Conservation (phyloP, 139 green algal genomes). For the Coelastrella sp. region DNA sequence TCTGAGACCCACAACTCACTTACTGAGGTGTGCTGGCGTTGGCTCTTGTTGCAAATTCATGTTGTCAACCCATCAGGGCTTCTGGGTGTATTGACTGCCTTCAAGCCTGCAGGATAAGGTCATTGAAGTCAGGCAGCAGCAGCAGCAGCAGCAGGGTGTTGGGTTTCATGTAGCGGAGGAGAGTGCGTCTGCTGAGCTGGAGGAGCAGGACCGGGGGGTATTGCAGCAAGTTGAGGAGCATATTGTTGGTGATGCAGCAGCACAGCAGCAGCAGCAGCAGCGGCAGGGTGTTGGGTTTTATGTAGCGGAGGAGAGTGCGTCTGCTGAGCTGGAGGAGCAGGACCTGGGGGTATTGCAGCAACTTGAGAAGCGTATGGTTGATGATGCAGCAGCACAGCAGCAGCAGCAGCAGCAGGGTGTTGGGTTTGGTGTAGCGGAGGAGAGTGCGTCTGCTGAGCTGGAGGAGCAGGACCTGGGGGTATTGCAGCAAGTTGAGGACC, state of each 20-base stretch:
- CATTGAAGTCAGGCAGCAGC: neutral
- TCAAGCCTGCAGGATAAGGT: neutral
- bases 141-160: neutral
- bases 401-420: neutral
- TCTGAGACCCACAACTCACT: too few relatives aligned
- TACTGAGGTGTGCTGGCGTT: too few relatives aligned
- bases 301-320: neutral
- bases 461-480: neutral
- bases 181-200: neutral
- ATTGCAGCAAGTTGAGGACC: neutral
- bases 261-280: conserved; percentile 14
- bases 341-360: neutral
- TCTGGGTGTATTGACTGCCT: too few relatives aligned
- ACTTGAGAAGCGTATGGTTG: too few relatives aligned
- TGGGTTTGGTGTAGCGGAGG: neutral
- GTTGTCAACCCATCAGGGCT: too few relatives aligned
- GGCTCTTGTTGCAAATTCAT: too few relatives aligned
- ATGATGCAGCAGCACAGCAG: neutral
- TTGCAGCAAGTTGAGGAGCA: neutral
- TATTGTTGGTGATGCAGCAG: neutral
- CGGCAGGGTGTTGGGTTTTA: neutral
- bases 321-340: neutral
- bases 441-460: neutral
- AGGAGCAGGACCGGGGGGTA: too few relatives aligned
- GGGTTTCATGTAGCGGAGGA: too few relatives aligned